phyloP scores from a whole-genome alignment of 75 land plant genomes.

The Pinus taeda region DNA sequence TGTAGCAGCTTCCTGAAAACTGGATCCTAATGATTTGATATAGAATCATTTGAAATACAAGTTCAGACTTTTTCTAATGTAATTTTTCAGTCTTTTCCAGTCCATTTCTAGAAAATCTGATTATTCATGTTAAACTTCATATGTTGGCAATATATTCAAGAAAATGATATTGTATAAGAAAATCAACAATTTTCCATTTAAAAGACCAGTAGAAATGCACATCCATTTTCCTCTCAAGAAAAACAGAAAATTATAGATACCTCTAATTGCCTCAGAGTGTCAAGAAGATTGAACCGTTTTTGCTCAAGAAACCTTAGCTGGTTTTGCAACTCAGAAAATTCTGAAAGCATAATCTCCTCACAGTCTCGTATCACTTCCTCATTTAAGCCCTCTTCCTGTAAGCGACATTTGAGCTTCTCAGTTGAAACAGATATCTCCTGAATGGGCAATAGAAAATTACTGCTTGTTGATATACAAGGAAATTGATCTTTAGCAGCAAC shows the following conservation, averaged over 20 bases:
- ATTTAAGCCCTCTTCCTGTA: constrained; percentile 65
- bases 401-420: constrained; percentile 58
- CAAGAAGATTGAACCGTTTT: constrained; percentile 52
- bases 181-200: too few relatives aligned
- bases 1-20: too few relatives aligned
- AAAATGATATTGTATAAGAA: too few relatives aligned
- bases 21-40: too few relatives aligned
- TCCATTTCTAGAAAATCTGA: too few relatives aligned
- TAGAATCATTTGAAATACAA: too few relatives aligned
- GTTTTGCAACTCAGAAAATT: constrained; percentile 62
- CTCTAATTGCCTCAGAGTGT: constrained; percentile 81
- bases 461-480: constrained; percentile 62
- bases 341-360: constrained; percentile 77
- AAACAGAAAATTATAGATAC: constrained; percentile 20
- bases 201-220: too few relatives aligned
- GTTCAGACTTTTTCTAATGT: too few relatives aligned
- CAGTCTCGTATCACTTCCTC: constrained; percentile 61
- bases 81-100: too few relatives aligned
- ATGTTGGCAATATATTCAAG: too few relatives aligned
- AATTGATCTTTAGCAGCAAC: constrained; percentile 88
- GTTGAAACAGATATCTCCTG: constrained; percentile 72
- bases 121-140: too few relatives aligned
- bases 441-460: constrained; percentile 58
- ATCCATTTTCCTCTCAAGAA: too few relatives aligned
- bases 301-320: constrained; percentile 61